Base-by-base conservation (phyloP, 2,329 filamentous ascomycete genomes). In the Colletotrichum destructivum region DNA sequence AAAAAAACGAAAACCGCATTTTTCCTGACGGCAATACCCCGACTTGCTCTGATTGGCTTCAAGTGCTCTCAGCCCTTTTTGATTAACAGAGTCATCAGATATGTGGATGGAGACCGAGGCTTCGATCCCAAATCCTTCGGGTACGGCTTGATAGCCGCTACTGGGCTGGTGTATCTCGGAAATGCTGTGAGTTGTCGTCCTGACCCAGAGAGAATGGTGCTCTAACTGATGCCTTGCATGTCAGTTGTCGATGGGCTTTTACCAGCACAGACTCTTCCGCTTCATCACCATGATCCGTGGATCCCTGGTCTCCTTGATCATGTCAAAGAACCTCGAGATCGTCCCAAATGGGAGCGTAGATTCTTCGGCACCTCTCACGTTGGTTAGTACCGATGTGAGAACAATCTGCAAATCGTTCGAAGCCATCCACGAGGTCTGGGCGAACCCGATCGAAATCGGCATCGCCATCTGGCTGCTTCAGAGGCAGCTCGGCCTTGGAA, bases 401-500 rank as follows among this genome's bases (percentile, higher is more conserved):
- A 79, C 46, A 46, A 74, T 23, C 66, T 82, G 13, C 64, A 80
- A 8, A 73, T 81, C 69, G 0, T 72, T 75, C 15, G 62, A 64
- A 54, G 46, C n/a, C 2, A 52, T 74, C 2, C 72, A 74, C 11
- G 79, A 82, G 49, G 77, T 74, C 1, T 82, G 78, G 77, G 78
- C 79, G 1, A 80, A 80, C 6, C 71, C 75, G 0, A 62, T 81
- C 12, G 79, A 78, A 0, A 78, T 81, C 0, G 76, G 66, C 0
- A 77, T 81, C 52, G 76, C 79, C 3, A 77, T 80, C 52, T 81
- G 76, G 73, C 67, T 81, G 69, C 62, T 81, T 38, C 73, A 75
- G 21, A 74, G 73, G 15, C 80, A 81, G n/a, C 76, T 81, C 4
- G 79, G 80, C 0, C 77, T 76, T 26, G 80, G 81, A 13, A 80